Evolutionary conservation across 495 filamentous ascomycete species (phyloP).

Genomic region (Xanthoparmelia taractica): DNA sequence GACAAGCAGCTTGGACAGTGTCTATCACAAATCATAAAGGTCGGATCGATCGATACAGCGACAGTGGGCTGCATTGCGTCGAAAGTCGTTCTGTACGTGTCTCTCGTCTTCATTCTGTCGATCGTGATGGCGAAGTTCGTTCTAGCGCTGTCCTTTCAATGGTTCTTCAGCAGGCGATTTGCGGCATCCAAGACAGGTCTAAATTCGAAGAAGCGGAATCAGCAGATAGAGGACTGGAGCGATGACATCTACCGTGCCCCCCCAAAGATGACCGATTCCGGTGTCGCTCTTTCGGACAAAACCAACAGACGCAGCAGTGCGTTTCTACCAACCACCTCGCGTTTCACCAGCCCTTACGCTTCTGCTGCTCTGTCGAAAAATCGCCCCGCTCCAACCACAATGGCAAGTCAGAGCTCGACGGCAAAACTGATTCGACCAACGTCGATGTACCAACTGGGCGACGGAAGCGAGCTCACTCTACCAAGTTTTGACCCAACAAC

Average conservation of each 20-base stretch:
- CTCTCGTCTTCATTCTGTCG: slow-evolving; percentile 84
- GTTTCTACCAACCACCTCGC: slow-evolving; percentile 77
- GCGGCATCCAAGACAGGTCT: slow-evolving; percentile 69
- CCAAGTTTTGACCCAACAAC: slow-evolving; percentile 40
- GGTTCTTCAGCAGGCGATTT: slow-evolving; percentile 81
- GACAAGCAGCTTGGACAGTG: slow-evolving; percentile 81
- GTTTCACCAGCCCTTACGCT: slow-evolving; percentile 91
- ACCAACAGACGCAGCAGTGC: slow-evolving; percentile 71
- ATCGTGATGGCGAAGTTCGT: slow-evolving; percentile 82
- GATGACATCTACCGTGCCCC: slow-evolving; percentile 94
- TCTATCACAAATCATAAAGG: slow-evolving; percentile 84
- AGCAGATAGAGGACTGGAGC: slow-evolving; percentile 96
- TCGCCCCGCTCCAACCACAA: slow-evolving; percentile 67
- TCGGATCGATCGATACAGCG: slow-evolving; percentile 91
- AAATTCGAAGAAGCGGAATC: slow-evolving; percentile 65
- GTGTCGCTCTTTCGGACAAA: slow-evolving; percentile 54
- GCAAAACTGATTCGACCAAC: slow-evolving; percentile 62
- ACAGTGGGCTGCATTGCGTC: slow-evolving; percentile 97
- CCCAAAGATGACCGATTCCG: slow-evolving; percentile 65
- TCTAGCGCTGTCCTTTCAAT: slow-evolving; percentile 88
- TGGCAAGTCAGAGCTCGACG: slow-evolving; percentile 85
- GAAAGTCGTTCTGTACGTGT: slow-evolving; percentile 92
- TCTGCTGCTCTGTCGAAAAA: slow-evolving; percentile 50
- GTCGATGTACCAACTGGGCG: slow-evolving; percentile 61
- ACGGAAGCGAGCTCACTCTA: slow-evolving; percentile 59